Evolutionary conservation across 192 early-diverging fungal species (phyloP).

Genomic region (Gigaspora rosea): DNA sequence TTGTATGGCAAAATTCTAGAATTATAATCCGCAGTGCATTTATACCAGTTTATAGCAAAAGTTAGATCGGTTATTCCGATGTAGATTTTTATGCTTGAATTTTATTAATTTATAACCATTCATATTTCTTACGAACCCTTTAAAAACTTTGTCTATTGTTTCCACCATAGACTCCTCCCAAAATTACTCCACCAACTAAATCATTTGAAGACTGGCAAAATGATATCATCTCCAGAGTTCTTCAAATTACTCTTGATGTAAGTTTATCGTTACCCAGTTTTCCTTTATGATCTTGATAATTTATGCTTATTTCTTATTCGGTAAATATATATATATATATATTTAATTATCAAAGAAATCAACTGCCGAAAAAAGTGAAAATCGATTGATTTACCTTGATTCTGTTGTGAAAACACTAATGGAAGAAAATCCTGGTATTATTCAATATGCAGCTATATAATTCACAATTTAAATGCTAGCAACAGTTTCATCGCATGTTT

Average conservation of each 20-base stretch:
- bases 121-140: not conserved
- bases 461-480: not conserved
- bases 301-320: not conserved
- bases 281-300: not conserved
- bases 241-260: slow-evolving; percentile 79
- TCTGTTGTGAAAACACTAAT: slow-evolving; percentile 37
- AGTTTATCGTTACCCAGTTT: slow-evolving; percentile 16
- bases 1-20: no score
- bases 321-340: slow-evolving; percentile 4
- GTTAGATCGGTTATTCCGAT: no score
- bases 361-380: slow-evolving; percentile 34
- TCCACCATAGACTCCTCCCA: slow-evolving; percentile 28
- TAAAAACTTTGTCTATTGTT: not conserved
- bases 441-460: not conserved
- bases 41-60: no score
- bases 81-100: no score
- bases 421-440: slow-evolving; percentile 38
- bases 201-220: slow-evolving; percentile 81
- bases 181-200: slow-evolving; percentile 39
- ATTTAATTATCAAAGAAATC: slow-evolving; percentile 24
- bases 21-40: no score
- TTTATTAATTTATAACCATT: not conserved
- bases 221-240: slow-evolving; percentile 73
- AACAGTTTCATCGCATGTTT: not conserved
- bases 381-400: slow-evolving; percentile 39